Evolutionary conservation across 2,329 filamentous ascomycete species (phyloP), one percentile per base, ranked within the genome.

Genomic region (Exutisphaerella laricina): DNA sequence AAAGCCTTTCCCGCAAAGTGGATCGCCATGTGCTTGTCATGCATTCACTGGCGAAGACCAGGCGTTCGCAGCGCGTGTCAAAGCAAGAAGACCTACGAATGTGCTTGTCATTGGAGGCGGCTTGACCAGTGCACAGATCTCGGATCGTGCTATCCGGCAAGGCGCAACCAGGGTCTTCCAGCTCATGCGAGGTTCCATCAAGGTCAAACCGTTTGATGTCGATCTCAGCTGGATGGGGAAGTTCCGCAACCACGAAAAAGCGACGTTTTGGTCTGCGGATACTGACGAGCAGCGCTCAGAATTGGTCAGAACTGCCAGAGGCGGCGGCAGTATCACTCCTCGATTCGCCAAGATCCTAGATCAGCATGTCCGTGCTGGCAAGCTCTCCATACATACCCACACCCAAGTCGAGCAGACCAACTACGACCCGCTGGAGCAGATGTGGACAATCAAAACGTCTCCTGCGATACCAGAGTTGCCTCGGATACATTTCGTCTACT

Each of bases 141-240:
- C 79, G 0, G 82, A 88, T 56, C 43, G 70, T 84, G 34, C 78
- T 1, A 66, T 88, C 44, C 73, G 75, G 6, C 71, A 72, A 17
- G 82, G 84, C 0, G 79, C 86, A 73, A 69, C 1, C 3, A 83
- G 79, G 49, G 80, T 89, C 0, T 85, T 75, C 70, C 76, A 85
- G 39, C 58, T 90, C 18, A 80, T 88, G 75, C 74, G 86, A 22
- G 70, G 73, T 38, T 68, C 52, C 58, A 67, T 68, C 50, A 75
- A 75, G 53, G 73, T 87, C 37, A 90, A 90, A 63, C 80, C 83
- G 46, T 90, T 90, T 51, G 86, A 90, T 54, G 74, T 90, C 17
- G 78, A 81, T 43, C 71, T 90, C 1, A 74, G 77, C 35, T 92
- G 86, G 86, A 84, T 90, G 63, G 84, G 82, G 7, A 90, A 90